These are phyloP conservation scores for Irpex lacteus DNA, from an alignment of 1,284 basidiomycete genomes.

Conservation along the genomic window DNA sequence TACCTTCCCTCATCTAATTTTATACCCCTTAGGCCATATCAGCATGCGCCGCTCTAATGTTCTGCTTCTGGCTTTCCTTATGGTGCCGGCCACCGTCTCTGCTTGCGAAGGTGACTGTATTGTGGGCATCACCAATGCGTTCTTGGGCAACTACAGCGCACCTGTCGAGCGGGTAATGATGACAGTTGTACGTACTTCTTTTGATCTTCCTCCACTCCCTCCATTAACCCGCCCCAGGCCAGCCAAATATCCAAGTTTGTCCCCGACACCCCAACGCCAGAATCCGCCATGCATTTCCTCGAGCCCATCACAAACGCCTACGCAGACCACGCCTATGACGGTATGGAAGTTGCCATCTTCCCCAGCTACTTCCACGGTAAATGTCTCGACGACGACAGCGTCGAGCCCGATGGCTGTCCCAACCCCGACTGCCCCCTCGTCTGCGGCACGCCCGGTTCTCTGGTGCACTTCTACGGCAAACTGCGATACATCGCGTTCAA, in stretches of 20 bases:
- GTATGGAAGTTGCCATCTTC: constrained; percentile 54
- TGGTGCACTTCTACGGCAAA: constrained; percentile 61
- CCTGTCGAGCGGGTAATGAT: constrained; percentile 36
- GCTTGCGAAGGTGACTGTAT: constrained; percentile 75
- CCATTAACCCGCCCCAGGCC: constrained; percentile 29
- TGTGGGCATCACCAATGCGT: constrained; percentile 51
- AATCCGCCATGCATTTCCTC: constrained; percentile 36
- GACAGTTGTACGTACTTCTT: constrained; percentile 36
- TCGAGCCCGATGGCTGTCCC: constrained; percentile 66
- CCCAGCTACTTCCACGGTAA: constrained; percentile 72
- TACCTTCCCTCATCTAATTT: neutral
- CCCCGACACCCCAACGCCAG: constrained; percentile 30
- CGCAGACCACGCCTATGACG: constrained; percentile 38
- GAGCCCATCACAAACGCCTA: constrained; percentile 47
- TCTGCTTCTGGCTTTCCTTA: constrained; percentile 22
- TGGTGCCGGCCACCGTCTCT: constrained; percentile 35
- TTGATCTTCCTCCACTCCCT: constrained; percentile 1
- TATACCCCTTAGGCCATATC: neutral
- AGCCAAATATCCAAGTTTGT: constrained; percentile 33
- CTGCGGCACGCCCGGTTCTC: constrained; percentile 76
- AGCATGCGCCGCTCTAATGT: constrained; percentile 19
- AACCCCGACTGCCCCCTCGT: constrained; percentile 74
- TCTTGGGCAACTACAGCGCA: constrained; percentile 45
- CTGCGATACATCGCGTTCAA: constrained; percentile 51
- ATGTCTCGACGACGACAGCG: constrained; percentile 51